Base-by-base conservation (phyloP, 495 filamentous ascomycete species). In the Saxophila tyrrhenica region DNA sequence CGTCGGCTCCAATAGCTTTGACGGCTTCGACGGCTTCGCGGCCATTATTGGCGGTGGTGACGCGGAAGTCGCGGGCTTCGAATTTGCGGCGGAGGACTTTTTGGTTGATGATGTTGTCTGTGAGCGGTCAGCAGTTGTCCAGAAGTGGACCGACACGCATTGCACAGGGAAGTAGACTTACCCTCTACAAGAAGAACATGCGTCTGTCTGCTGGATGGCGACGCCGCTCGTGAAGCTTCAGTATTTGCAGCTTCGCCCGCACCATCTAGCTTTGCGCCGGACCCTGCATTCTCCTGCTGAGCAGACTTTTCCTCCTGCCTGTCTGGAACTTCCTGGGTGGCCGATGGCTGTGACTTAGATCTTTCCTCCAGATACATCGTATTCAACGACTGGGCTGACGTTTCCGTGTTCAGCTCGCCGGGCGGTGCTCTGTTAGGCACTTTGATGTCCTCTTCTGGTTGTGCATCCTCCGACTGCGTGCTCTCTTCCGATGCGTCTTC, bases 51-150 rank as follows among this genome's bases (percentile, higher is more conserved):
- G 66, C 67, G 2, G 64, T 64, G 25, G 52, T 51, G 22, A 70
- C 63, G 11, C 53, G n/a, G 57, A 52, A 66, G 16, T 60, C 63
- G 7, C 55, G 41, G 22, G 51, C 56, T 35, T 56, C 39, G 20
- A 70, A 50, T 39, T 68, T 65, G 25, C 58, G 63, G 29, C 50
- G 55, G 8, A 68, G 46, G 32, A 70, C 60, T 23, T 58, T 54
- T 49, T 68, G 66, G 50, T 70, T 70, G 46, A 70, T 62, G 13
- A 67, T 50, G 47, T 70, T 70, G 54, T 70, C 65, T 50, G 65
- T 63, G 3, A 67, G 39, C 3, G 65, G 57, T 35, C 13, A 35
- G 29, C 29, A 13, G 13, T 13, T 3, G 64, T 46, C 20, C 17
- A 24, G 16, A 16, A 39, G 9, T 44, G 54, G 32, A 11, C 19